phyloP scores from a whole-genome alignment of 2,329 filamentous ascomycete species.

The Fusarium incarnatum region DNA sequence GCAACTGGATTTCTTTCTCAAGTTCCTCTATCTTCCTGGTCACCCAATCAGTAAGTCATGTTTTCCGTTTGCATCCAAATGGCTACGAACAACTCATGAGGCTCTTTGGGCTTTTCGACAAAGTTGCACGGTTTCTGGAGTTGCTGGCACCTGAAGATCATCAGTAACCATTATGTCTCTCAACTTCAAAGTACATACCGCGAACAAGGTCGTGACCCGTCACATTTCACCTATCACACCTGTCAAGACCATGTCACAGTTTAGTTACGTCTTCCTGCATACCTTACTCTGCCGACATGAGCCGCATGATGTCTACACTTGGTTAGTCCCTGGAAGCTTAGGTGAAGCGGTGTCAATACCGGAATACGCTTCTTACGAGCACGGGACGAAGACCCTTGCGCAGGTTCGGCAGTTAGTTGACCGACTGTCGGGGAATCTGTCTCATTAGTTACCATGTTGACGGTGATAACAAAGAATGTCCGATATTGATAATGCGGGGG shows the following conservation, averaged over 20 bases:
- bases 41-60: rapidly evolving
- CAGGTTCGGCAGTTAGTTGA: background rate
- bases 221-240: background rate
- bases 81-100: conserved; percentile 6
- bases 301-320: conserved; percentile 10
- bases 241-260: rapidly evolving
- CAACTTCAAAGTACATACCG: background rate
- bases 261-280: rapidly evolving
- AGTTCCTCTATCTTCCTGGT: conserved; percentile 16
- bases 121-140: conserved; percentile 15
- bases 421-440: background rate
- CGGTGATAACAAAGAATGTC: conserved; percentile 3
- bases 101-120: conserved; percentile 4
- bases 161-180: background rate
- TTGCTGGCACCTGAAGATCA: background rate
- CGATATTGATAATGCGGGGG: background rate
- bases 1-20: conserved; percentile 7
- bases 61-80: rapidly evolving
- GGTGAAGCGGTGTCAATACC: background rate
- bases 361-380: conserved; percentile 21
- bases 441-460: background rate
- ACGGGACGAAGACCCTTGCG: background rate
- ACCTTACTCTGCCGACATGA: conserved; percentile 26
- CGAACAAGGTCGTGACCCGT: conserved; percentile 15
- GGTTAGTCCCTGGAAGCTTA: background rate